Percentiles rank a stretch among this genome's conserved stretches.
Evolutionary conservation across 2,329 filamentous ascomycete genomes (phyloP).

Genomic region (Aspergillus spinulosporus): DNA sequence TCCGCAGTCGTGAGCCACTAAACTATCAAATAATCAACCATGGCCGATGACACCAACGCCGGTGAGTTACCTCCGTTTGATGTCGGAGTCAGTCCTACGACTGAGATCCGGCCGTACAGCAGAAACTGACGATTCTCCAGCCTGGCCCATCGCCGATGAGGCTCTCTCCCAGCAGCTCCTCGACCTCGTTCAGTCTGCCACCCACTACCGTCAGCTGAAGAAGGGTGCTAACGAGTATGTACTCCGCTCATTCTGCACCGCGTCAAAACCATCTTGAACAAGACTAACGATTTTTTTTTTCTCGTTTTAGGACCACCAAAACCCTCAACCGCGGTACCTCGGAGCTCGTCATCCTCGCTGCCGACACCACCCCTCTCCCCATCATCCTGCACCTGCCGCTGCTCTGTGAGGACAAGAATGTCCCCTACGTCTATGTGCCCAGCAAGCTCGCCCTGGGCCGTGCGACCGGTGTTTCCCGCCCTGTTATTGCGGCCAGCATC

Average conservation of each 20-base stretch:
- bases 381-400: slow-evolving; percentile 89
- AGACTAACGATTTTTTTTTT: not conserved
- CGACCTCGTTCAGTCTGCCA: slow-evolving; percentile 73
- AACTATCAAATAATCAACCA: slow-evolving; percentile 24
- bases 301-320: slow-evolving; percentile 63
- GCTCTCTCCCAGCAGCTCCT: slow-evolving; percentile 78
- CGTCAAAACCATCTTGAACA: no score
- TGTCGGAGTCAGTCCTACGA: no score
- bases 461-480: slow-evolving; percentile 82
- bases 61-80: slow-evolving; percentile 21
- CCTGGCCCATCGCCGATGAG: slow-evolving; percentile 72
- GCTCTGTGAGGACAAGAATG: slow-evolving; percentile 74
- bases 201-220: slow-evolving; percentile 69
- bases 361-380: slow-evolving; percentile 81
- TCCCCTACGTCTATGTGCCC: slow-evolving; percentile 69
- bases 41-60: slow-evolving; percentile 36
- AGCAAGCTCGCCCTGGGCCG: slow-evolving; percentile 83
- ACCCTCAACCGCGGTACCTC: slow-evolving; percentile 86
- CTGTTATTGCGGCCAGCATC: slow-evolving; percentile 84
- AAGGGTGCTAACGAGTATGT: slow-evolving; percentile 79
- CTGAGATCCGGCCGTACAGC: not conserved
- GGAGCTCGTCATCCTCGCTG: slow-evolving; percentile 85
- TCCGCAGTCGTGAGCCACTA: slow-evolving; percentile 41
- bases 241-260: slow-evolving; percentile 2
- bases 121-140: slow-evolving; percentile 36